Evolutionary conservation across 495 filamentous ascomycete species (phyloP).

Genomic region (Penicillium simplicissimum): DNA sequence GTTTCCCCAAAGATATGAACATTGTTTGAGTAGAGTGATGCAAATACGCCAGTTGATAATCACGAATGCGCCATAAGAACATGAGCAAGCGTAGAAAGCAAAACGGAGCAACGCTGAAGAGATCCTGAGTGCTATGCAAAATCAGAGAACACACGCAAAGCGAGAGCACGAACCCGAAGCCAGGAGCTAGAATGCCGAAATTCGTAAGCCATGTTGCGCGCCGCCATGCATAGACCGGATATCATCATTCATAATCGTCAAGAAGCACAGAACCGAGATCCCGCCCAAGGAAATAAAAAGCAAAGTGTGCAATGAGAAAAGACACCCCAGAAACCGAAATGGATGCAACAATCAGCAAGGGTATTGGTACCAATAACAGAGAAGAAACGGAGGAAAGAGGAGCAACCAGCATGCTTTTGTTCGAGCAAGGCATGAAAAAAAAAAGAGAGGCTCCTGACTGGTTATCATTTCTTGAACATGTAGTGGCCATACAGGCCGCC

Average conservation of each 20-base stretch:
- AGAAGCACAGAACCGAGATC: conserved; percentile 17
- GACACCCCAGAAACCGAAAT: neutral
- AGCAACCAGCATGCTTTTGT: conserved; percentile 20
- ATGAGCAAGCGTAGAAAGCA: conserved; percentile 11
- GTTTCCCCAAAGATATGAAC: neutral
- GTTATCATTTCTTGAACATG: conserved; percentile 70
- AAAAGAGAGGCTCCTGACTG: conserved; percentile 22
- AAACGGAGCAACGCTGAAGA: conserved; percentile 24
- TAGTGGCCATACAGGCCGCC: conserved; percentile 85
- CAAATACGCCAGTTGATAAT: conserved; percentile 18
- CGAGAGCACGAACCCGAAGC: conserved; percentile 37
- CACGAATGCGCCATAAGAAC: conserved; percentile 1
- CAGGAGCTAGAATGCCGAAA: conserved; percentile 34
- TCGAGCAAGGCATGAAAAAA: conserved; percentile 14
- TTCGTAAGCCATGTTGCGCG: conserved; percentile 38
- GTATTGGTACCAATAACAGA: conserved; percentile 24
- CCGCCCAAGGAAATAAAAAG: conserved; percentile 14
- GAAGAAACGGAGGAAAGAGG: conserved; percentile 13
- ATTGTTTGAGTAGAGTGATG: conserved; percentile 17
- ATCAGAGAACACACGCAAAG: conserved; percentile 28
- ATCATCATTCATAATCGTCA: conserved; percentile 33
- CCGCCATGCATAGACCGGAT: conserved; percentile 39
- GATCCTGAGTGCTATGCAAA: conserved; percentile 35
- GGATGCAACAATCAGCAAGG: conserved; percentile 18
- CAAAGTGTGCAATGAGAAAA: neutral